Base-by-base conservation (phyloP, 768 basidiomycete species). In the Rhizopogon salebrosus region DNA sequence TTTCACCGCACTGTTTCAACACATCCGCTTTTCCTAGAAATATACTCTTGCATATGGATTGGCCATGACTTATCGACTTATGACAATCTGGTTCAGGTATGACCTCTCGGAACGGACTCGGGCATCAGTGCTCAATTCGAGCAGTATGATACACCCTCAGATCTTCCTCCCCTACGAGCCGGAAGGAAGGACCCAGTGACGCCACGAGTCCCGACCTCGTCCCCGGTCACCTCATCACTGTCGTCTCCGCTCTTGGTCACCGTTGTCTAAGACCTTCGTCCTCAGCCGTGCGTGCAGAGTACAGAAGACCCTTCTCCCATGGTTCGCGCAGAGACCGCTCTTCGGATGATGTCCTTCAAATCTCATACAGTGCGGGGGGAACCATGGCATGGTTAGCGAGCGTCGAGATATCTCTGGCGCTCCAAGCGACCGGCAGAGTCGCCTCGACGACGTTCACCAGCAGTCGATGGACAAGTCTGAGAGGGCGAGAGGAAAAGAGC, bases 21-120 rank as follows among this genome's bases (percentile, higher is more conserved):
- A 22, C 36, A 10, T 22, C 16, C 26, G 52, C 37, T 46, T 35
- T 10, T 10, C 43, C 16, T 57, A 94, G 94, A 98, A 70, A 78
- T 97, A 36, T 97, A 95, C 65, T 82, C 80, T 38, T 98, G 89
- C 65, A 76, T 95, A 18, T 80, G 94, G 48, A 95, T 92, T 8
- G 94, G 83, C 67, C 83, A 83, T 60, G 92, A 94, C 67, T 76
- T 97, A 22, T 79, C 83, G 48, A 75, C 81, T 10, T 98, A 95
- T 63, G 94, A 98, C 65, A 76, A 76, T 13, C 77, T 82, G 5
- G 89, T 83, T 13, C 93, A 97, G 81, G 93, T 89, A 60, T 57
- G 53, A 37, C 5, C 26, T n/a, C 14, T 3, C 24, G 6, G 3
- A 23, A 37, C n/a, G 24, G 10, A 34, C 26, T n/a, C n/a, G 52